Conservation (phyloP, 495 filamentous ascomycete genomes). For the Patellaria atrata region DNA sequence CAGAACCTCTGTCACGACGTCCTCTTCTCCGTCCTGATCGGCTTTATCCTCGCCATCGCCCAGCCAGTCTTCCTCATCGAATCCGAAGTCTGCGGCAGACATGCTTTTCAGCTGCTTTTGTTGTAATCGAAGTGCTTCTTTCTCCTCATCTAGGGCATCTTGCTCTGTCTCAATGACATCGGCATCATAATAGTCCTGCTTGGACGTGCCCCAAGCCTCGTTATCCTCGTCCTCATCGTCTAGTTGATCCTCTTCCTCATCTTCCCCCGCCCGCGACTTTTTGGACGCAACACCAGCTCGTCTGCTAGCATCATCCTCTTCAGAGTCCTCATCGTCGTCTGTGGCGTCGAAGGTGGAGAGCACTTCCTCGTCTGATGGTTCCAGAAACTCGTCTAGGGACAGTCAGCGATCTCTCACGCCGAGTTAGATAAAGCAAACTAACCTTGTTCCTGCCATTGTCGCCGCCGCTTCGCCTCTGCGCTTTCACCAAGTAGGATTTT, state of each 20-base stretch:
- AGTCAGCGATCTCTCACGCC: conserved; percentile 2
- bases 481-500: conserved; percentile 71
- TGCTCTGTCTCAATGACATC: conserved; percentile 81
- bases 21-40: conserved; percentile 26
- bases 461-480: conserved; percentile 59
- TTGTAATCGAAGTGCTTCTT: conserved; percentile 73
- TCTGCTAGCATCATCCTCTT: conserved; percentile 23
- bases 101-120: conserved; percentile 76
- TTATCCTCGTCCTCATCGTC: conserved; percentile 49
- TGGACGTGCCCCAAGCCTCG: conserved; percentile 78
- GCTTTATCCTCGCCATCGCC: conserved; percentile 34
- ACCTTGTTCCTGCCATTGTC: conserved; percentile 51
- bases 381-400: conserved; percentile 39
- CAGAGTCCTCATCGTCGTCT: conserved; percentile 37
- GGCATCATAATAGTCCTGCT: conserved; percentile 82
- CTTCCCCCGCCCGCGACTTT: conserved; percentile 5
- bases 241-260: conserved; percentile 33
- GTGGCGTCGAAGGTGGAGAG: conserved; percentile 42
- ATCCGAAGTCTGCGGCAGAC: conserved; percentile 80
- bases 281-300: background rate
- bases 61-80: conserved; percentile 77
- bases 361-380: conserved; percentile 82
- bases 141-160: conserved; percentile 84
- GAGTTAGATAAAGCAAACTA: conserved; percentile 6
- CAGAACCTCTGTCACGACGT: conserved; percentile 63